Evolutionary conservation across 2,329 filamentous ascomycete genomes (phyloP), one percentile per base, ranked within the genome.

Genomic region (Talaromyces albobiverticillius): DNA sequence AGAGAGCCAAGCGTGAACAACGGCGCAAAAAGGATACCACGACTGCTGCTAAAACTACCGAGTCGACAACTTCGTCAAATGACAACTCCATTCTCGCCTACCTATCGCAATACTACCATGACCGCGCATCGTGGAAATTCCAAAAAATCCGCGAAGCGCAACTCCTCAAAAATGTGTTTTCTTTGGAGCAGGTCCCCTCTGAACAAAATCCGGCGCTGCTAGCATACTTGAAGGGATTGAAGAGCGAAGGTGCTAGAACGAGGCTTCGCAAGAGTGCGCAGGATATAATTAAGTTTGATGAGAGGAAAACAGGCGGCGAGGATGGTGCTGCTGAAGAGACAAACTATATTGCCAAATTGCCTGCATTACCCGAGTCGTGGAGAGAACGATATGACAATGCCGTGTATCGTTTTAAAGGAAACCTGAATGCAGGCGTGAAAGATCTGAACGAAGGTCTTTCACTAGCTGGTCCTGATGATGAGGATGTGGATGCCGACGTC

Each of bases 61-160:
- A 25, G 22, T 11, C 58, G 14, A 32, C 61, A 4, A 42, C 53
- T 9, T 48, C 64, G 31, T 53, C 62, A 45, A 63, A 69, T 53
- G 68, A 70, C 43, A 61, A 67, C 6, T 81, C 86, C 13, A 86
- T 90, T 55, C 78, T 95, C 14, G 79, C 83, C 51, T 96, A 96
- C 68, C 81, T 96, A 42, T 79, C 79, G 45, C 84, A 86, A 67
- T 96, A 91, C 80, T 80, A 89, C 71, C 81, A 80, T 53, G 81
- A 85, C 57, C 85, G 85, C 55, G 76, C 80, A 9, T 79, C 78
- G 62, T 97, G 93, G 93, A 96, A 96, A 71, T 97, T 96, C 78
- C 95, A 95, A 77, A 96, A 96, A 76, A 92, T 90, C 62, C 85
- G 90, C 67, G 92, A 96, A 71, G 89, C 86, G 51, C 84, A 89